Percentiles rank a stretch among this genome's conserved stretches.
Evolutionary conservation across 2,329 filamentous ascomycete genomes (phyloP).

Genomic region (Ophiostoma sp.): DNA sequence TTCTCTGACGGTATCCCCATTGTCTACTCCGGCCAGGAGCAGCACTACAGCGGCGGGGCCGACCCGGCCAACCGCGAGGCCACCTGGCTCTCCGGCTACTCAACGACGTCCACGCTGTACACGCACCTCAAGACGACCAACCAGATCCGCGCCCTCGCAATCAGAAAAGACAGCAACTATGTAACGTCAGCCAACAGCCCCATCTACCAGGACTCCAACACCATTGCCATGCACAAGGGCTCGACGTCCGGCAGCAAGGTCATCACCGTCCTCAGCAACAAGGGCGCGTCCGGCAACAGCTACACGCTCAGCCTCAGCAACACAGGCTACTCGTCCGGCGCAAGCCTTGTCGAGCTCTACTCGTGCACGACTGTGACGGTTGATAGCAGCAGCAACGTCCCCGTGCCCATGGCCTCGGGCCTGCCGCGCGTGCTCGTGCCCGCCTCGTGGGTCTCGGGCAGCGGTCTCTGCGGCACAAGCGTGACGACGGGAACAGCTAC

Average conservation of each 20-base stretch:
- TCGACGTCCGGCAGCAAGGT: constrained; percentile 24
- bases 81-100: constrained; percentile 50
- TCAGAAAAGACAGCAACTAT: constrained; percentile 27
- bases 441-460: constrained; percentile 32
- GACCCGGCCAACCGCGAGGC: constrained; percentile 53
- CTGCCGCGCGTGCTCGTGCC: constrained; percentile 23
- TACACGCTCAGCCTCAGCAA: constrained; percentile 27
- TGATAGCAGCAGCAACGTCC: constrained; percentile 35
- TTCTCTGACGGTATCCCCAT: constrained; percentile 49
- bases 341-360: constrained; percentile 29
- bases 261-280: constrained; percentile 32
- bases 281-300: constrained; percentile 28
- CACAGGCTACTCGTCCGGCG: constrained; percentile 28
- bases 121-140: constrained; percentile 37
- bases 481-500: constrained; percentile 9
- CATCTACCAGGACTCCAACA: constrained; percentile 29
- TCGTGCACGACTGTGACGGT: constrained; percentile 29
- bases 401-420: constrained; percentile 41
- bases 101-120: constrained; percentile 45
- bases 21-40: constrained; percentile 61
- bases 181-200: constrained; percentile 23
- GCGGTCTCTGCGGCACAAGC: constrained; percentile 29
- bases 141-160: constrained; percentile 30
- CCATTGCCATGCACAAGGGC: constrained; percentile 31
- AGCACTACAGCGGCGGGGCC: constrained; percentile 47